phyloP scores from a whole-genome alignment of 2,329 filamentous ascomycete genomes.

The Geosmithia putterillii region DNA sequence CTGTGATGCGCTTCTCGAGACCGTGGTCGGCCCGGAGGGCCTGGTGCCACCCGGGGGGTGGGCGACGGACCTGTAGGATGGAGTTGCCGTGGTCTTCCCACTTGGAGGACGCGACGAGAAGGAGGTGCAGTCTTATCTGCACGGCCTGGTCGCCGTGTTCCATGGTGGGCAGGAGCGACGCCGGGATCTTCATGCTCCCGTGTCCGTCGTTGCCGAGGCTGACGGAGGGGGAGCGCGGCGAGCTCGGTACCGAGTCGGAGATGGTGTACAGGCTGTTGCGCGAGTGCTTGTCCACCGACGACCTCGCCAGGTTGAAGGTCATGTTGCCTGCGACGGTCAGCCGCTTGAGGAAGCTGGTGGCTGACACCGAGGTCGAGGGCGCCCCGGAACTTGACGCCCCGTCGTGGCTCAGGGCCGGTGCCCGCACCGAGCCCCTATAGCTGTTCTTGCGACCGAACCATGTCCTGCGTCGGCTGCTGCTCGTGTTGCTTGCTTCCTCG shows the following conservation, averaged over 20 bases:
- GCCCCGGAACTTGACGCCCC: conserved; percentile 53
- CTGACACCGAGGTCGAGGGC: conserved; percentile 45
- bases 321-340: conserved; percentile 60
- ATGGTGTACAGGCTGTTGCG: conserved; percentile 52
- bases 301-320: conserved; percentile 71
- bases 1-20: conserved; percentile 74
- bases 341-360: conserved; percentile 68
- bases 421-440: conserved; percentile 49
- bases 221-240: conserved; percentile 45
- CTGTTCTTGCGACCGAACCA: conserved; percentile 55
- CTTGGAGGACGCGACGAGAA: conserved; percentile 58
- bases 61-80: conserved; percentile 66
- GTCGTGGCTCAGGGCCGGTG: conserved; percentile 56
- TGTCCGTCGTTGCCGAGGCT: conserved; percentile 38
- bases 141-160: conserved; percentile 45
- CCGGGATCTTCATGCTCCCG: conserved; percentile 31
- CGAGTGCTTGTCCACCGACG: conserved; percentile 50
- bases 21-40: conserved; percentile 49
- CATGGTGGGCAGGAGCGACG: conserved; percentile 44
- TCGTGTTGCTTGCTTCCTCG: conserved; percentile 29
- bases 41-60: conserved; percentile 49
- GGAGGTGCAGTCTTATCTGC: conserved; percentile 72
- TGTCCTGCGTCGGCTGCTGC: conserved; percentile 31
- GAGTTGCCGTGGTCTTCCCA: conserved; percentile 91
- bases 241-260: conserved; percentile 22